phyloP scores from a whole-genome alignment of 192 early-diverging fungal genomes.

The Coemansia umbellata region DNA sequence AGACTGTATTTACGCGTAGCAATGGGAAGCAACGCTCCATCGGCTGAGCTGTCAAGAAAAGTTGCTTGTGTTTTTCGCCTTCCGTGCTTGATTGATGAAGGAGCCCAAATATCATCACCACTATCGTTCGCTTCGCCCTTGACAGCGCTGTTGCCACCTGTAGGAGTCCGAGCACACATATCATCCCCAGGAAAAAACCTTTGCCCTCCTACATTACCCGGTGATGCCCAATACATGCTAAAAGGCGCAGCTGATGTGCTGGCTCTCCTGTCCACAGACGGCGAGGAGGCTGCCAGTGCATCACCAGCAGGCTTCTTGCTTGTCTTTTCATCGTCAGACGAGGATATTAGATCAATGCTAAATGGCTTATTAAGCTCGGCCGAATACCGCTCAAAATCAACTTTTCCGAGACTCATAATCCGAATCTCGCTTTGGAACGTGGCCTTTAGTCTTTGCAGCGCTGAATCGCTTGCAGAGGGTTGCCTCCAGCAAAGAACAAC shows the following conservation, averaged over 20 bases:
- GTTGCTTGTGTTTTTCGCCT: constrained; percentile 9
- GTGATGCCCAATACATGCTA: constrained; percentile 33
- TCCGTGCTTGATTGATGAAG: not conserved
- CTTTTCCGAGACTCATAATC: not conserved
- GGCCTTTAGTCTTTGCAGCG: constrained; percentile 1
- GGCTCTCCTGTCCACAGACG: no score
- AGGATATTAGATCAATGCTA: constrained; percentile 38
- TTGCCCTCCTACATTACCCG: no score
- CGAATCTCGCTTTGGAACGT: constrained; percentile 1
- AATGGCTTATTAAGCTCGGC: constrained; percentile 21
- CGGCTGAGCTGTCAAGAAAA: not conserved
- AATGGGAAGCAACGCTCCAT: not conserved
- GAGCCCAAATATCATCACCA: constrained; percentile 1
- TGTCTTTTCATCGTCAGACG: constrained; percentile 23
- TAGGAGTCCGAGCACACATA: no score
- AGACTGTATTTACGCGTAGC: constrained; percentile 7
- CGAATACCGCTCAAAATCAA: constrained; percentile 1
- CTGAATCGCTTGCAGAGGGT: not conserved
- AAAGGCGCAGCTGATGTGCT: no score
- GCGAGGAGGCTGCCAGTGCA: no score
- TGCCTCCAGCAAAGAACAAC: constrained; percentile 20
- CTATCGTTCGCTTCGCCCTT: not conserved
- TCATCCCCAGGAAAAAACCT: no score
- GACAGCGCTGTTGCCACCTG: not conserved
- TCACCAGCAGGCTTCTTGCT: not conserved